Evolutionary conservation across 2,329 filamentous ascomycete species (phyloP).

Genomic region (Nigrograna mackinnonii): DNA sequence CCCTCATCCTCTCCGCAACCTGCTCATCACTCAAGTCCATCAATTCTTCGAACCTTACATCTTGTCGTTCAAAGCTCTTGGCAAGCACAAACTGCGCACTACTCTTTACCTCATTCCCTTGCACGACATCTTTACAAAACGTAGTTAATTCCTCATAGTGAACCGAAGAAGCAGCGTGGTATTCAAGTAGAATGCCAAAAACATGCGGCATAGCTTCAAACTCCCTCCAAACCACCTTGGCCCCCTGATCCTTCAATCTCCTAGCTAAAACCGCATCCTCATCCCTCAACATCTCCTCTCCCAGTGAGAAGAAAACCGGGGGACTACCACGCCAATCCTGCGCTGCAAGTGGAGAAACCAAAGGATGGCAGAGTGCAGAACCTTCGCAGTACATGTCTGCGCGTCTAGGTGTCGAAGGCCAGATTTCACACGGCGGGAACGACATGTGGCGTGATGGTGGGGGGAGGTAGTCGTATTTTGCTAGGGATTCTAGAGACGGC

Average conservation of each 20-base stretch:
- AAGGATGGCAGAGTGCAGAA: constrained; percentile 61
- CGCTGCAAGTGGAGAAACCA: constrained; percentile 65
- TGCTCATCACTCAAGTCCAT: constrained; percentile 34
- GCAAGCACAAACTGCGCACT: constrained; percentile 29
- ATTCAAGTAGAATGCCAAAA: constrained; percentile 54
- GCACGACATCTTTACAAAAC: constrained; percentile 35
- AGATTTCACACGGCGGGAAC: constrained; percentile 54
- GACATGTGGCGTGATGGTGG: constrained; percentile 42
- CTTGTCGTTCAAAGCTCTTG: constrained; percentile 29
- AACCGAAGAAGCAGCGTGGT: constrained; percentile 24
- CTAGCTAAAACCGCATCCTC: constrained; percentile 66
- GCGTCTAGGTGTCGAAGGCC: constrained; percentile 50
- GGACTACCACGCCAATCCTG: constrained; percentile 64
- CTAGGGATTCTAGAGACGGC: constrained; percentile 58
- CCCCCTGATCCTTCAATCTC: constrained; percentile 60
- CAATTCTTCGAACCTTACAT: constrained; percentile 29
- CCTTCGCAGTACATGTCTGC: constrained; percentile 53
- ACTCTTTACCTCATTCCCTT: constrained; percentile 17
- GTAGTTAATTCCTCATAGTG: constrained; percentile 42
- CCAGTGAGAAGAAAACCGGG: constrained; percentile 70
- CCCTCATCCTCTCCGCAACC: constrained; percentile 30
- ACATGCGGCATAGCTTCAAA: constrained; percentile 83
- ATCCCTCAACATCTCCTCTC: constrained; percentile 73
- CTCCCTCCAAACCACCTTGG: constrained; percentile 68
- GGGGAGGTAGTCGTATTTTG: constrained; percentile 67